Percentiles rank a stretch among this genome's conserved stretches.
Conservation (phyloP, 164 flowering plant species). For the Vitis rotundifolia region DNA sequence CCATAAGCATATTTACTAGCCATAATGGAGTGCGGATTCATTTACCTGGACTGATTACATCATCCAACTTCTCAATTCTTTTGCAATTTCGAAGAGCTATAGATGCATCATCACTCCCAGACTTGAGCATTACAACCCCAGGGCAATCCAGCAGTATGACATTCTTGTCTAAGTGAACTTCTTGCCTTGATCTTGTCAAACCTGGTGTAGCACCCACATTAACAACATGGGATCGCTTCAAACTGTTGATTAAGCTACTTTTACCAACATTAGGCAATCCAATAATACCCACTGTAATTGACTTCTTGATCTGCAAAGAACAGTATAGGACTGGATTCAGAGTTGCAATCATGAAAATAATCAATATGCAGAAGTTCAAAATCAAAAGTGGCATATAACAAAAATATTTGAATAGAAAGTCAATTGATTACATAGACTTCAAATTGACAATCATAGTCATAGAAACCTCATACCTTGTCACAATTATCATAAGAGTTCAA, state of each 20-base stretch:
- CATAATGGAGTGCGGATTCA: background rate
- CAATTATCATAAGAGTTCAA: background rate
- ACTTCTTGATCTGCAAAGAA: constrained; percentile 73
- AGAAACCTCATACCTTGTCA: background rate
- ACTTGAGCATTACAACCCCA: constrained; percentile 92
- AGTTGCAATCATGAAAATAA: background rate
- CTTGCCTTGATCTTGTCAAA: constrained; percentile 93
- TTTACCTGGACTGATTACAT: constrained; percentile 84
- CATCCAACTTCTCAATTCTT: constrained; percentile 92
- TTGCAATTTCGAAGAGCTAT: constrained; percentile 92
- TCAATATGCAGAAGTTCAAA: background rate
- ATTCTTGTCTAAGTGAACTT: constrained; percentile 90
- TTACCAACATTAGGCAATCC: constrained; percentile 98
- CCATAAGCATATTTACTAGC: background rate
- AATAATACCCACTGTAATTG: constrained; percentile 87
- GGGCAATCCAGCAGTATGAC: constrained; percentile 95
- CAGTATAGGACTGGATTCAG: background rate
- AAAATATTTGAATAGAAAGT: no score
- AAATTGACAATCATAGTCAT: no score
- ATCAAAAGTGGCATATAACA: background rate
- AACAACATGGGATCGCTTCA: constrained; percentile 86
- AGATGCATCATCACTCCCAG: constrained; percentile 68
- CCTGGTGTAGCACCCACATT: constrained; percentile 99
- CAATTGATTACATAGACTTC: no score
- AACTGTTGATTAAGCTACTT: constrained; percentile 94